Conservation (phyloP, 805 yeast genomes). For the Danielia oregonensis region DNA sequence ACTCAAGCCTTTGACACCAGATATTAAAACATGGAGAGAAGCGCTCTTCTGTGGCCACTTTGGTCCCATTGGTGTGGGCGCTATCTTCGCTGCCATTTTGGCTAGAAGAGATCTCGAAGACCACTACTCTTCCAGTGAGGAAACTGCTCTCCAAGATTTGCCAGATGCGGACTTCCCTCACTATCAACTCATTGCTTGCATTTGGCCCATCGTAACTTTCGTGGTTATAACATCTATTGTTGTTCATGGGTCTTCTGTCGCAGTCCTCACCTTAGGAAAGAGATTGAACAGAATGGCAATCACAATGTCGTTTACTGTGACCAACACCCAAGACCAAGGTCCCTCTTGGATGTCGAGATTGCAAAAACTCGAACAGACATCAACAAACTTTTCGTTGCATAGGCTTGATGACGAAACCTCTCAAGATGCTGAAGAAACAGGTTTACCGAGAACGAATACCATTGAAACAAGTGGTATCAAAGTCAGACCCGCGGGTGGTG, state of each 20-base stretch:
- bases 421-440: conserved; percentile 17
- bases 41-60: conserved; percentile 93
- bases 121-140: conserved; percentile 43
- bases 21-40: conserved; percentile 87
- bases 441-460: conserved; percentile 31
- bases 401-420: conserved; percentile 62
- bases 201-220: conserved; percentile 68
- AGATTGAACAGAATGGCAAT: conserved; percentile 89
- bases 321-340: conserved; percentile 46
- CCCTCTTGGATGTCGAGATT: conserved; percentile 81
- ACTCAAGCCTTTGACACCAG: conserved; percentile 78
- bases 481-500: conserved; percentile 73
- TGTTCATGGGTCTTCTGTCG: conserved; percentile 80
- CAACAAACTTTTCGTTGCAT: conserved; percentile 76
- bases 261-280: conserved; percentile 49
- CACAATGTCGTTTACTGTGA: conserved; percentile 78
- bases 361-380: conserved; percentile 69
- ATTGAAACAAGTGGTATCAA: conserved; percentile 63
- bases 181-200: conserved; percentile 54
- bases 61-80: conserved; percentile 96
- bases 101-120: conserved; percentile 70
- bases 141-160: conserved; percentile 52
- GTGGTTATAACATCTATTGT: conserved; percentile 76
- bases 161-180: conserved; percentile 49
- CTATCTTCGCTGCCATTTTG: conserved; percentile 76